Base-by-base conservation (phyloP, 2,329 filamentous ascomycete species). In the Tothia fuscella region DNA sequence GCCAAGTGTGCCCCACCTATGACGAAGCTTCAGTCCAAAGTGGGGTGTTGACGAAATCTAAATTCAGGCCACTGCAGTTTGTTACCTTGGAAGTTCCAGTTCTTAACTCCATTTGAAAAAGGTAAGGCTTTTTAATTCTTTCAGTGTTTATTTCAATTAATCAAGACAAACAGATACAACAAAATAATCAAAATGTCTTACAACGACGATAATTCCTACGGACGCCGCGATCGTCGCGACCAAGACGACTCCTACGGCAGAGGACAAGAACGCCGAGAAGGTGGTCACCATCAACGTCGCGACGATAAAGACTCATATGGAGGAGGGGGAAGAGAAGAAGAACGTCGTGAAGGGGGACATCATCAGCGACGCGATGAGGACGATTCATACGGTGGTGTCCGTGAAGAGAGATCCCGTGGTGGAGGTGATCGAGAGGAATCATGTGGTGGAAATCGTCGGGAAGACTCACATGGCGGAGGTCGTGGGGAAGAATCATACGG, bases 101-200 rank as follows among this genome's bases (percentile, higher is more conserved):
- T n/a, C n/a, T n/a, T n/a, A n/a, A n/a, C n/a, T n/a, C n/a, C n/a
- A n/a, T n/a, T n/a, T n/a, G n/a, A n/a, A n/a, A n/a, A n/a, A n/a
- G n/a, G n/a, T n/a, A n/a, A n/a, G n/a, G n/a, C 22, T 17, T 16
- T 24, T 12, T 14, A 5, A 20, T 4, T 12, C 5, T 34, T 20
- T 20, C 16, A 6, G 19, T 35, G 34, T 5, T 25, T 34, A 16
- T 34, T 17, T 6, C 14, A 24, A 5, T 14, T 9, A 3, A 12
- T 20, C 3, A 13, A 3, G 6, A 34, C 5, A n/a, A 14, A 3
- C 12, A 12, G 13, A 13, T 14, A 20, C 13, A 4, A 7, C 6
- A 25, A 24, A 36, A 24, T 16, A 24, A 24, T 13, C 58, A 68
- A 36, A 43, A 58, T 58, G 56, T 56, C 56, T 39, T 57, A 56